Base-by-base conservation (phyloP, 352 stramenopile species). In the Peronospora belbahrii region DNA sequence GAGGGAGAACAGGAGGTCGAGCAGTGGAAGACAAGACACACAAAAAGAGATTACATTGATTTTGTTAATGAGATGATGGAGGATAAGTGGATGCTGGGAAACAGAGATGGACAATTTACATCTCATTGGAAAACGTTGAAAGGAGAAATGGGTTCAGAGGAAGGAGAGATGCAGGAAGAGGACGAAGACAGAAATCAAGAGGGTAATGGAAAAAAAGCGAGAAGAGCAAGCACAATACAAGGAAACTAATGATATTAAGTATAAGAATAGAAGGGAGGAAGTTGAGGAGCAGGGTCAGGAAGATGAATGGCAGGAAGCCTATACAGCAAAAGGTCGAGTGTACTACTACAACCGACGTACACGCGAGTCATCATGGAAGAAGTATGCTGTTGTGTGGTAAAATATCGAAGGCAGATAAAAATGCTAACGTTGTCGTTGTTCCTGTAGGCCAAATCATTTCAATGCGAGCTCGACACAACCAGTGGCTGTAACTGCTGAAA, bases 261-360 rank as follows among this genome's bases (percentile, higher is more conserved):
- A 20, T 8, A 17, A 48, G 8, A 37, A 57, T 15, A 18, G 20
- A 0, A 8, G 28, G 20, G 46, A 56, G 10, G 27, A 41, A 2
- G 25, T 45, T 7, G 33, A 52, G 22, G 30, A 61, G 5, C 28
- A 58, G 22, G 20, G 10, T 7, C 42, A 61, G 5, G 49, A 69
- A 6, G 67, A 82, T 45, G 78, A 90, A 40, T 93, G 82, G 82
- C 72, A 86, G 30, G 74, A 90, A 48, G 82, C 82, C 4, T 93
- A 81, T 48, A 93, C 82, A 1, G 82, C 74, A 0, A 88, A 90
- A 56, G 82, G 82, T 1, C 70, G 78, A n/a, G 80, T 89, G 0
- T 93, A 93, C 56, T 93, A 90, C 65, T 93, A 93, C 70, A 93
- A 93, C 33, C 74, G 79, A 15, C 71, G 75, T 30, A 90, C 82